Evolutionary conservation across 768 basidiomycete genomes (phyloP).

Genomic region (Lentinula sp.): DNA sequence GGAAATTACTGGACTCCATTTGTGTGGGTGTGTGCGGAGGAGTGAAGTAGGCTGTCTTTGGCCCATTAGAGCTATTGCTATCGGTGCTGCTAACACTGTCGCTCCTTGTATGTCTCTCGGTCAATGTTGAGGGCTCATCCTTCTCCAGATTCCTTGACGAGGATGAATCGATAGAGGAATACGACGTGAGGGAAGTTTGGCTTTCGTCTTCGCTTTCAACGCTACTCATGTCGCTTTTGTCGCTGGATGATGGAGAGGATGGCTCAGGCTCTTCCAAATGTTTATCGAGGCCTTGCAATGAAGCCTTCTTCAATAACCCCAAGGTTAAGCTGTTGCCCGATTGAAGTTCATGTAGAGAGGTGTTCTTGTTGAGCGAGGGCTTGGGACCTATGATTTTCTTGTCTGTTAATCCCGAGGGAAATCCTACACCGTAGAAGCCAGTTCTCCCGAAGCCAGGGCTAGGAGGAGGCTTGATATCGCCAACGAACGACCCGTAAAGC

Average conservation of each 20-base stretch:
- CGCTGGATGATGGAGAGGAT: neutral
- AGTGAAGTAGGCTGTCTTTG: slow-evolving; percentile 41
- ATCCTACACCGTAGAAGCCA: neutral
- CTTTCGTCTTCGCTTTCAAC: neutral
- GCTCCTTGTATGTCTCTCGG: neutral
- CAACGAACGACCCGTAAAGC: slow-evolving; percentile 29
- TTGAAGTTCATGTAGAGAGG: neutral
- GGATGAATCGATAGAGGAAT: neutral
- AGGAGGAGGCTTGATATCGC: neutral
- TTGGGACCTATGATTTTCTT: neutral
- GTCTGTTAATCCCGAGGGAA: neutral
- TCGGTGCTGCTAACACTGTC: slow-evolving; percentile 2
- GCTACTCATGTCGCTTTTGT: neutral
- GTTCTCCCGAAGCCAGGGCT: slow-evolving; percentile 2
- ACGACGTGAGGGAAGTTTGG: slow-evolving; percentile 15
- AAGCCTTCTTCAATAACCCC: neutral
- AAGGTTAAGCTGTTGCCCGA: neutral
- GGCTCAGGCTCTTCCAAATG: neutral
- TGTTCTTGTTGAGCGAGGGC: neutral
- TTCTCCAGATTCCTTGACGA: neutral
- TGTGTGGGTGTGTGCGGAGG: slow-evolving; percentile 43
- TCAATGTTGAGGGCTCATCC: neutral
- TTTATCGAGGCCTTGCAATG: neutral
- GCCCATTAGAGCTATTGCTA: neutral
- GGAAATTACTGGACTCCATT: neutral